These are phyloP conservation scores for Kodamaea fukazawae DNA, from an alignment of 805 yeast species.

Conservation along the genomic window DNA sequence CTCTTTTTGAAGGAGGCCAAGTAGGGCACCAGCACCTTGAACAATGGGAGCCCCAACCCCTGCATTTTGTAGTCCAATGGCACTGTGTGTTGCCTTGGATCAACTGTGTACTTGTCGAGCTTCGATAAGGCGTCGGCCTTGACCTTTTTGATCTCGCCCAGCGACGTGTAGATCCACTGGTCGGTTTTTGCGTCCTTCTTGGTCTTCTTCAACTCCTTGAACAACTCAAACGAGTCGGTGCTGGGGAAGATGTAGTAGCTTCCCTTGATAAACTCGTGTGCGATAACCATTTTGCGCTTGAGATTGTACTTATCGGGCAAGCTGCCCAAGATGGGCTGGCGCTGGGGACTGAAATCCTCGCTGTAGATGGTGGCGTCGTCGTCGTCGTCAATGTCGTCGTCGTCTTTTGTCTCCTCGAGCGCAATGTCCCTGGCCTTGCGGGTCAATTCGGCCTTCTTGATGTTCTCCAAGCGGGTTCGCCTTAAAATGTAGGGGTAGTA, in stretches of 20 bases:
- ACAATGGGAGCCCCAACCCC: constrained; percentile 38
- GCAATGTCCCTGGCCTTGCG: not conserved
- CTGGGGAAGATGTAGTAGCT: constrained; percentile 29
- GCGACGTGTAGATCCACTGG: constrained; percentile 17
- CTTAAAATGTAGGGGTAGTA: constrained; percentile 40
- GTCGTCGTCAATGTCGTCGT: constrained; percentile 12
- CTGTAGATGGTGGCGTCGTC: constrained; percentile 24
- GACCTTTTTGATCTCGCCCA: constrained; percentile 19
- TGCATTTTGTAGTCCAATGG: constrained; percentile 29
- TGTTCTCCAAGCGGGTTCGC: constrained; percentile 20
- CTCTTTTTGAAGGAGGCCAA: constrained; percentile 34
- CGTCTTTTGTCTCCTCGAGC: not conserved
- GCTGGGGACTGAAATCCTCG: constrained; percentile 1
- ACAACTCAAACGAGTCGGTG: constrained; percentile 26
- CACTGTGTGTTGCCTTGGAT: constrained; percentile 29
- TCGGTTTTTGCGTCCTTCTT: constrained; percentile 23
- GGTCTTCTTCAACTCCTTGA: constrained; percentile 24
- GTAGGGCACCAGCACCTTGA: constrained; percentile 36
- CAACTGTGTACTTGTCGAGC: constrained; percentile 14
- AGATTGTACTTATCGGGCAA: constrained; percentile 20
- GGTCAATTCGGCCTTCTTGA: not conserved
- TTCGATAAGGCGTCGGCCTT: constrained; percentile 3
- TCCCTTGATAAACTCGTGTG: constrained; percentile 30
- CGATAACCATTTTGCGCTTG: constrained; percentile 32
- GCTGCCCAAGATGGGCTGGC: constrained; percentile 18